A percentile compares a stretch with the other conserved stretches of the same genome.
phyloP scores from a whole-genome alignment of 768 basidiomycete species.

The Boletales sp. region DNA sequence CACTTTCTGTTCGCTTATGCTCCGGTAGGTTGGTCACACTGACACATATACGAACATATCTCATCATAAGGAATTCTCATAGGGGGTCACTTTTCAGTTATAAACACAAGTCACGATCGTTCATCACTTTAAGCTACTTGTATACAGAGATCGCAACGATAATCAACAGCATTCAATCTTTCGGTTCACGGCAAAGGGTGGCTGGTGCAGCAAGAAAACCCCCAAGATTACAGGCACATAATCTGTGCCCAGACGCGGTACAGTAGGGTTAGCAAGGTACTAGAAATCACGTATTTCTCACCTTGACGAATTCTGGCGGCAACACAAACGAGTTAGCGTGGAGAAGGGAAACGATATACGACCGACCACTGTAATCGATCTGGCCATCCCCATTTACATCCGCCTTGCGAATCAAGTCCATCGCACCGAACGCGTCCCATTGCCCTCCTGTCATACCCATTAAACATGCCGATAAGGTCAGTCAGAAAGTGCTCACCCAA shows the following conservation, averaged over 20 bases:
- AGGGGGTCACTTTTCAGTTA: too few species aligned
- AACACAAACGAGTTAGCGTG: slow-evolving; percentile 1
- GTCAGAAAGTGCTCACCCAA: slow-evolving; percentile 51
- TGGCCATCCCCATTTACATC: slow-evolving; percentile 95
- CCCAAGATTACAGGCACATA: slow-evolving; percentile 40
- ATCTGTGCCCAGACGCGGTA: slow-evolving; percentile 41
- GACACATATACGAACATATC: too few species aligned
- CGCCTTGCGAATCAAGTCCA: slow-evolving; percentile 97
- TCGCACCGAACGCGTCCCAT: slow-evolving; percentile 80
- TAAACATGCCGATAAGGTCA: slow-evolving; percentile 1
- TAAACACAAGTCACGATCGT: too few species aligned
- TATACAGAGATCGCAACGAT: too few species aligned
- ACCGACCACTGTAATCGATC: slow-evolving; percentile 79
- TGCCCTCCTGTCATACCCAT: slow-evolving; percentile 62
- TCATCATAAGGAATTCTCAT: too few species aligned
- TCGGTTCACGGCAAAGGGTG: too few species aligned
- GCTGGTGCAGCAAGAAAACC: too few species aligned
- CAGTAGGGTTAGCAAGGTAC: slow-evolving; percentile 2
- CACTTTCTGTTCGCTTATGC: too few species aligned
- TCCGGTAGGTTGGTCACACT: too few species aligned
- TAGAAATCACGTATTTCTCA: slow-evolving; percentile 22
- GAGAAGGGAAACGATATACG: not conserved
- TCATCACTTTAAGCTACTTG: too few species aligned
- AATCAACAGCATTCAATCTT: too few species aligned
- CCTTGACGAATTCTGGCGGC: slow-evolving; percentile 71